Base-by-base conservation (phyloP, 805 yeast genomes). In the Kodamaea lidongshanica region DNA sequence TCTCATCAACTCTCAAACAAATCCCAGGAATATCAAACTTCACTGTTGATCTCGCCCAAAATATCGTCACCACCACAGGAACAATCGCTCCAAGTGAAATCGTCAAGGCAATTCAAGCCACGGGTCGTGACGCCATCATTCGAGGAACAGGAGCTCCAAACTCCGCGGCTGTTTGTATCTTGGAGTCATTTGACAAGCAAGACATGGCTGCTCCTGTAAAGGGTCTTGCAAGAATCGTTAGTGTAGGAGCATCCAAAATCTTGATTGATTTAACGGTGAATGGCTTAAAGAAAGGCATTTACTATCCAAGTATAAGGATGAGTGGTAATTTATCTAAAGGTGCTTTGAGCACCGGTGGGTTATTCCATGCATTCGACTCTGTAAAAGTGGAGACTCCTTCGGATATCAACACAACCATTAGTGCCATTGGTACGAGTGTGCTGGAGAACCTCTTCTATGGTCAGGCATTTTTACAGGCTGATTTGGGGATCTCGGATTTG, bases 71-170 rank as follows among this genome's bases (percentile, higher is more conserved):
- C 2, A 80, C 88, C 3, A 58, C 60, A 14, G 94, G 95, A 3
- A 51, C 70, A 1, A 65, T 72, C 3, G 77, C 96, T 4, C 97
- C 97, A 1, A 82, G 94, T 2, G 56, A 54, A 9, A 72, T 88
- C 21, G 77, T 87, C 21, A 59, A 60, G 30, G 72, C 82, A 0
- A 72, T 89, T 34, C 88, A 81, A 52, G 48, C 48, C 2, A 76
- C 79, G 3, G 96, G 96, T 1, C 73, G 77, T 40, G 96, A 89
- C 48, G 95, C 95, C 3, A 84, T 89, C 40, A 80, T 89, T 14
- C 67, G 97, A 37, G 97, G 97, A 5, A 76, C 95, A 0, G 96
- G 96, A 3, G 69, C 65, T 34, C 79, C 94, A 11, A 79, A 88
- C 52, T 71, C 83, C 12, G 95, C 96, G 1, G 96, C 95, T 0